Conservation (phyloP, 2,329 filamentous ascomycete species). For the Claviceps pazoutovae region DNA sequence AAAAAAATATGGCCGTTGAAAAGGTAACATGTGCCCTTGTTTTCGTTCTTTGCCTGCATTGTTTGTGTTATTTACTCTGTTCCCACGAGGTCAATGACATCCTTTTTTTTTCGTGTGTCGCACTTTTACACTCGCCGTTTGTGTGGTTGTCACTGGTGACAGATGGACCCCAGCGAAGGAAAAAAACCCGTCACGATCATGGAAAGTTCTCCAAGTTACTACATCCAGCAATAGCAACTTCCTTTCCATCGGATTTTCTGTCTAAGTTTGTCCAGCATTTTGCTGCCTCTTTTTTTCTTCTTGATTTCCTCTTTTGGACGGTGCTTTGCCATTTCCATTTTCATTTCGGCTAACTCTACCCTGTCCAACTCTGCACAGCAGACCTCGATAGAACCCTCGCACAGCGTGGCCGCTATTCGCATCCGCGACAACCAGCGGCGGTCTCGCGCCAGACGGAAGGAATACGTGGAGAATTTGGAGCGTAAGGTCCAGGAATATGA, state of each 20-base stretch:
- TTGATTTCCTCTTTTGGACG: background rate
- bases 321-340: background rate
- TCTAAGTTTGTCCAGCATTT: background rate
- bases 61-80: background rate
- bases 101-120: background rate
- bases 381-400: conserved; percentile 9
- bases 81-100: background rate
- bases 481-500: conserved; percentile 32
- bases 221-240: background rate
- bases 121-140: background rate
- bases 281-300: background rate
- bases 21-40: conserved; percentile 6
- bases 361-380: background rate
- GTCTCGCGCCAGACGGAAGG: conserved; percentile 35
- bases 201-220: background rate
- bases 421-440: conserved; percentile 40
- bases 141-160: conserved; percentile 3
- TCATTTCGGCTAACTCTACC: background rate
- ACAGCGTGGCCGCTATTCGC: conserved; percentile 22
- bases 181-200: background rate
- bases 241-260: background rate
- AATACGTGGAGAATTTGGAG: conserved; percentile 35
- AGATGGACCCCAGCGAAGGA: background rate
- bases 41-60: background rate
- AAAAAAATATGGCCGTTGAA: conserved; percentile 9